A percentile compares a stretch with the other conserved stretches of the same genome.
These are phyloP conservation scores for Prosopis cineraria DNA, from an alignment of 306 rosid genomes.

Conservation along the genomic window DNA sequence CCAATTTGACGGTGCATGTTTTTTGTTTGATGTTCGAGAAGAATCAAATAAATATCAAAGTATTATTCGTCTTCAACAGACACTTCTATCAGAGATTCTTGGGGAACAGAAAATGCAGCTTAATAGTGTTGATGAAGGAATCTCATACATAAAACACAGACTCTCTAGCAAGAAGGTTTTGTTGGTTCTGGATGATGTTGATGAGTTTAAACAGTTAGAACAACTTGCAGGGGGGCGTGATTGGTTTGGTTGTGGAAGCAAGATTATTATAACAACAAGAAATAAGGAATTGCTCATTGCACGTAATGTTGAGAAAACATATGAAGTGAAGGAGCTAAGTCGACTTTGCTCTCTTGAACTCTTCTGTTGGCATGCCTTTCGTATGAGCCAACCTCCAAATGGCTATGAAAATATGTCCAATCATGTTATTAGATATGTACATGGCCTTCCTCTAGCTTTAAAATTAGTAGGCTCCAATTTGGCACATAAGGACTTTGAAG, in stretches of 20 bases:
- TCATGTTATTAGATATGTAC: background rate
- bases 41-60: background rate
- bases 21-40: background rate
- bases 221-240: background rate
- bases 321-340: background rate
- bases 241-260: background rate
- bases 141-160: background rate
- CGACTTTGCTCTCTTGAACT: background rate
- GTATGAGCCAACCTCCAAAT: background rate
- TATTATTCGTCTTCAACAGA: background rate
- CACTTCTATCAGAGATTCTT: background rate
- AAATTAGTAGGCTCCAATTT: background rate
- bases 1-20: background rate
- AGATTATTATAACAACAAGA: background rate
- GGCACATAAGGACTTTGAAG: background rate
- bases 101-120: background rate
- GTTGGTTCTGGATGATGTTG: background rate
- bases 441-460: background rate
- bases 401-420: background rate
- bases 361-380: background rate
- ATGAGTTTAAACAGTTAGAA: background rate
- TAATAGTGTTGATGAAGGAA: background rate
- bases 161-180: background rate
- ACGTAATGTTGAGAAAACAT: background rate
- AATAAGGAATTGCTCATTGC: background rate